phyloP scores from a whole-genome alignment of 306 rosid genomes.

The Lathyrus aphaca region DNA sequence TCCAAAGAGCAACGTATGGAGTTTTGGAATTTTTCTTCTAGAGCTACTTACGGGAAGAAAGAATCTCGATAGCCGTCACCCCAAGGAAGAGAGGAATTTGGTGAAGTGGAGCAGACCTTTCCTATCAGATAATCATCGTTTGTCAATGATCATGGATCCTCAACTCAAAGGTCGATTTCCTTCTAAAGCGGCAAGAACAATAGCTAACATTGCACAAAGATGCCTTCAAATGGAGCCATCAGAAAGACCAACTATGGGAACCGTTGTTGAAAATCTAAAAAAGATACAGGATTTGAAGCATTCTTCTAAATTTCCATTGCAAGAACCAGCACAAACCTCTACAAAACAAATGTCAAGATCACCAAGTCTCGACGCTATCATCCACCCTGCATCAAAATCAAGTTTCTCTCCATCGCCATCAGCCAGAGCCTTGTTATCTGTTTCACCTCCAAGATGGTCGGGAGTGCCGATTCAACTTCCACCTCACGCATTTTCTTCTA shows the following conservation, averaged over 20 bases:
- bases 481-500: background rate
- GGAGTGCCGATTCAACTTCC: constrained; percentile 21
- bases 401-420: constrained; percentile 25
- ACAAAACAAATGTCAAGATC: constrained; percentile 20
- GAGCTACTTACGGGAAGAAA: constrained; percentile 32
- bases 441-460: constrained; percentile 29
- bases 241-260: constrained; percentile 24
- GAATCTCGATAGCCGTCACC: constrained; percentile 27
- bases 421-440: background rate
- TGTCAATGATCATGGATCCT: constrained; percentile 32
- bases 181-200: constrained; percentile 18
- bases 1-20: constrained; percentile 30
- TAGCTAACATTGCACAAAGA: constrained; percentile 31
- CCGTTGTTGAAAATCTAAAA: constrained; percentile 17
- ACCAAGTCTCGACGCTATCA: constrained; percentile 19
- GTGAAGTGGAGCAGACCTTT: constrained; percentile 33
- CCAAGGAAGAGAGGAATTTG: constrained; percentile 29
- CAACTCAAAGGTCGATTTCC: constrained; percentile 26
- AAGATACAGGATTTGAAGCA: constrained; percentile 28
- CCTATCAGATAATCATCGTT: constrained; percentile 17
- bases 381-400: constrained; percentile 10
- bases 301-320: constrained; percentile 16
- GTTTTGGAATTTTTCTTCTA: constrained; percentile 26
- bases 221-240: constrained; percentile 31
- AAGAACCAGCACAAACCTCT: constrained; percentile 9